Evolutionary conservation across 805 yeast species (phyloP).

Genomic region (Monosporozyma solicola): DNA sequence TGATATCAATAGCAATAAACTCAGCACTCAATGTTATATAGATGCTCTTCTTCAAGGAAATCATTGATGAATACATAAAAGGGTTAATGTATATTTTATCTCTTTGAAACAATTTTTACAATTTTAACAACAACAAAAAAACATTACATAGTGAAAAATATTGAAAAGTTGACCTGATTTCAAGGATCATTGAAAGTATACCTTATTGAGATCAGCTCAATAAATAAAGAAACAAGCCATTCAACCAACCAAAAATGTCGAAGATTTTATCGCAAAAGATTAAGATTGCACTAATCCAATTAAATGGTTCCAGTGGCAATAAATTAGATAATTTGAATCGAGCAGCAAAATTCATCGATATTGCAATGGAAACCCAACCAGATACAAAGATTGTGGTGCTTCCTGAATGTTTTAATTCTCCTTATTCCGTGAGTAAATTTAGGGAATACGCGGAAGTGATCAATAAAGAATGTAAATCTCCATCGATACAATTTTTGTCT

Average conservation of each 20-base stretch:
- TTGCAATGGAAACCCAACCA: conserved; percentile 50
- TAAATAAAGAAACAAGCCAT: too few relatives aligned
- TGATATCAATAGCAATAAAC: too few relatives aligned
- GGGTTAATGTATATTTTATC: too few relatives aligned
- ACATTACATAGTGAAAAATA: too few relatives aligned
- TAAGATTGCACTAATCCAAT: conserved; percentile 77
- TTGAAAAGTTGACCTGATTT: too few relatives aligned
- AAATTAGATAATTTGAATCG: conserved; percentile 67
- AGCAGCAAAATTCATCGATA: conserved; percentile 52
- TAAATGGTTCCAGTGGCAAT: conserved; percentile 61
- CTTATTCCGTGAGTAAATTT: conserved; percentile 82
- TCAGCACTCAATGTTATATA: too few relatives aligned
- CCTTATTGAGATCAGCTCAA: too few relatives aligned
- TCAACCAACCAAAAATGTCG: conserved; percentile 4
- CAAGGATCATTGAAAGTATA: too few relatives aligned
- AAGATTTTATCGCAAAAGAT: conserved; percentile 36
- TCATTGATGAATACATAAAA: too few relatives aligned
- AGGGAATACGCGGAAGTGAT: conserved; percentile 82
- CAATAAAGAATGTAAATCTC: conserved; percentile 43
- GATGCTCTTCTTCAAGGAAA: too few relatives aligned
- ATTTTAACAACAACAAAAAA: too few relatives aligned
- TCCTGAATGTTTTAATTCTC: conserved; percentile 96
- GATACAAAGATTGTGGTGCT: conserved; percentile 69
- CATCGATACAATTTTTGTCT: conserved; percentile 51
- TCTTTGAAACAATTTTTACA: too few relatives aligned